phyloP scores from a whole-genome alignment of 1,284 basidiomycete species.

The Puccinia horiana region DNA sequence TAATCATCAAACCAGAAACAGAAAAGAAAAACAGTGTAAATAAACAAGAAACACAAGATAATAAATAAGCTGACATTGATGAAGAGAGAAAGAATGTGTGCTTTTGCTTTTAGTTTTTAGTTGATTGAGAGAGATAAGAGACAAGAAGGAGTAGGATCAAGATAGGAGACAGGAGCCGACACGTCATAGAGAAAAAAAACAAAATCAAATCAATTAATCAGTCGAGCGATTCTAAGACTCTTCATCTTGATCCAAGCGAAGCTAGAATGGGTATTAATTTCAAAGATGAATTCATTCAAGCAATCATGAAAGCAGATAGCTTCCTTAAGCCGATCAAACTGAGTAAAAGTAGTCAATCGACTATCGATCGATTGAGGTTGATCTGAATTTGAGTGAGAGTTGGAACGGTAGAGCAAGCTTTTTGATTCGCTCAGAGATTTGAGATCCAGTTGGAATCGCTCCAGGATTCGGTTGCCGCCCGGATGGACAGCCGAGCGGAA shows the following conservation, averaged over 20 bases:
- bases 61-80: not conserved
- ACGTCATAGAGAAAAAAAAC: no score
- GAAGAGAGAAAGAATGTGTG: not conserved
- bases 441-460: constrained; percentile 49
- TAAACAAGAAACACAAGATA: no score
- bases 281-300: constrained; percentile 70
- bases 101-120: no score
- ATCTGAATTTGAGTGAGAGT: not conserved
- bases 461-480: constrained; percentile 51
- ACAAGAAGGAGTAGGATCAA: not conserved
- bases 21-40: no score
- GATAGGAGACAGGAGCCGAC: not conserved
- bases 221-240: constrained; percentile 63
- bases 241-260: constrained; percentile 66
- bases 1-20: no score
- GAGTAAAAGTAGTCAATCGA: not conserved
- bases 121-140: no score
- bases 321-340: constrained; percentile 53
- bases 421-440: not conserved
- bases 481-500: constrained; percentile 52
- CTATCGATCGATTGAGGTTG: constrained; percentile 49
- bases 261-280: constrained; percentile 71
- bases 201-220: constrained; percentile 52
- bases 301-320: constrained; percentile 16
- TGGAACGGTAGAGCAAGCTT: not conserved